Conservation (phyloP, 768 basidiomycete genomes). For the Psilocybe sp. region DNA sequence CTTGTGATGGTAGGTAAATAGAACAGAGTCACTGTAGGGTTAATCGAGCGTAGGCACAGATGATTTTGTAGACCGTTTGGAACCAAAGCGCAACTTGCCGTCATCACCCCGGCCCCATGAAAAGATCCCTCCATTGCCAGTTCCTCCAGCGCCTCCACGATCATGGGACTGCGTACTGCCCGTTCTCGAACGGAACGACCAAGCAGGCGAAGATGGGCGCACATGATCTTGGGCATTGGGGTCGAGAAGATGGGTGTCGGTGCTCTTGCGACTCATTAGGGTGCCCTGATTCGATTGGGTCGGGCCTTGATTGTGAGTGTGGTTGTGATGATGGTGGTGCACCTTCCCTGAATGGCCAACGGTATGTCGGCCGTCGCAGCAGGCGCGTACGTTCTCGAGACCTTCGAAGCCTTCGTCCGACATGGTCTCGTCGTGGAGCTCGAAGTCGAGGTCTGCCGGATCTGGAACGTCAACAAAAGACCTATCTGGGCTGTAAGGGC, state of each 20-base stretch:
- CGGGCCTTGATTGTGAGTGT: conserved; percentile 36
- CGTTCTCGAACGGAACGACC: conserved; percentile 80
- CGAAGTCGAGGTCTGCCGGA: conserved; percentile 75
- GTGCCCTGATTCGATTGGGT: conserved; percentile 22
- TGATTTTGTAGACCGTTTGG: conserved; percentile 54
- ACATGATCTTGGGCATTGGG: conserved; percentile 41
- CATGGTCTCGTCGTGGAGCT: conserved; percentile 70
- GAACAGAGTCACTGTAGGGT: not conserved
- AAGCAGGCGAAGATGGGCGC: conserved; percentile 77
- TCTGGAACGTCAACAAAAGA: conserved; percentile 62
- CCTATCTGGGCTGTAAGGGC: conserved; percentile 71
- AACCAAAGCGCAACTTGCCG: conserved; percentile 73
- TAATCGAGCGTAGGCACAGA: conserved; percentile 28
- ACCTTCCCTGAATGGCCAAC: conserved; percentile 62
- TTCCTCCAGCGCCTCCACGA: conserved; percentile 23
- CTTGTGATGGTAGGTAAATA: not conserved
- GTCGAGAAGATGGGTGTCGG: conserved; percentile 49
- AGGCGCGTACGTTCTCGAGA: conserved; percentile 91
- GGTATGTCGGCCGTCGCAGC: conserved; percentile 85
- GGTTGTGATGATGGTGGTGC: conserved; percentile 61
- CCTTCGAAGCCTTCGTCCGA: conserved; percentile 88
- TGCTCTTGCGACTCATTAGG: conserved; percentile 35
- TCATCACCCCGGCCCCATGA: conserved; percentile 64
- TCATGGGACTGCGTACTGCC: conserved; percentile 75
- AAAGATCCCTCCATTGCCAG: conserved; percentile 50